phyloP scores from a whole-genome alignment of 2,329 filamentous ascomycete genomes.

The Metarhizium robertsii region DNA sequence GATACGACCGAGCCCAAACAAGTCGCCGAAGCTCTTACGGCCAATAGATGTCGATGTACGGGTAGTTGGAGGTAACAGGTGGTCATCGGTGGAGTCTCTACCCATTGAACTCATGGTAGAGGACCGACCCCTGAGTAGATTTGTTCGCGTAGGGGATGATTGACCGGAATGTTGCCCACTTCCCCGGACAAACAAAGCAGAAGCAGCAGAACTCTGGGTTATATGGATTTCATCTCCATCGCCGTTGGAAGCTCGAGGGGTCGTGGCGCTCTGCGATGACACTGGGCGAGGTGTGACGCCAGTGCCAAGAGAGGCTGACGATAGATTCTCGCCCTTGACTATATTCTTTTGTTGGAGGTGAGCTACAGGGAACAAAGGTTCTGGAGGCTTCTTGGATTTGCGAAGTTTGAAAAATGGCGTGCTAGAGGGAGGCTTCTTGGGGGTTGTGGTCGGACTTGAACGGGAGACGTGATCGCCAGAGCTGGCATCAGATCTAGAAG shows the following conservation, averaged over 20 bases:
- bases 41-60: constrained; percentile 83
- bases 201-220: constrained; percentile 31
- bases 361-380: constrained; percentile 73
- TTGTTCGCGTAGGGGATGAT: constrained; percentile 57
- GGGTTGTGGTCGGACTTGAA: constrained; percentile 52
- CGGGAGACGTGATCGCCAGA: constrained; percentile 54
- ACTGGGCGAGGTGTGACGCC: constrained; percentile 23
- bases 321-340: constrained; percentile 26
- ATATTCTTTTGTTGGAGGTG: constrained; percentile 65
- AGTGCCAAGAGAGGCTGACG: constrained; percentile 32
- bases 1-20: constrained; percentile 70
- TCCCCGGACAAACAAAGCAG: constrained; percentile 34
- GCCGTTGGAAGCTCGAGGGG: constrained; percentile 12
- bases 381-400: constrained; percentile 63
- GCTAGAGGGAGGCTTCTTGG: constrained; percentile 49
- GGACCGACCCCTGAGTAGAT: constrained; percentile 64
- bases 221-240: constrained; percentile 10
- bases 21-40: constrained; percentile 84
- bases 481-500: constrained; percentile 81
- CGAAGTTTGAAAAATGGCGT: constrained; percentile 77
- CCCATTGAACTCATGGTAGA: constrained; percentile 82
- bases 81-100: constrained; percentile 61
- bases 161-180: constrained; percentile 41
- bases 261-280: constrained; percentile 23
- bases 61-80: constrained; percentile 55